Conservation (phyloP, 352 stramenopile species). For the Halophytophthora batemanensis region DNA sequence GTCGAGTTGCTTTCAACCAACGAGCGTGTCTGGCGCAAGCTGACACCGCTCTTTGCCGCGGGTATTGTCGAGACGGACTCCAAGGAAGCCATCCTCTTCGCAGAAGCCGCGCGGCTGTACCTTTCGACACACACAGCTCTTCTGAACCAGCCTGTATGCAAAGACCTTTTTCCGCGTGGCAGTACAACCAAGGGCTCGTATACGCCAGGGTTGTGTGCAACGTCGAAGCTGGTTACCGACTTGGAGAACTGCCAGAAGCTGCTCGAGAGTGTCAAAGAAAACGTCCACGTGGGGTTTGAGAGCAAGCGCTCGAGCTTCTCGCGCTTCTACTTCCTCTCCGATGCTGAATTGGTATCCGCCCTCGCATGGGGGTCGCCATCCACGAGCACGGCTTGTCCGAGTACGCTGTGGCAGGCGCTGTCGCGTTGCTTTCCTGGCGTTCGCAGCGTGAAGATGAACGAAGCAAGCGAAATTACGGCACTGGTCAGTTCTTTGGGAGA, state of each 20-base stretch:
- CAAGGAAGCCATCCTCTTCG: constrained; percentile 43
- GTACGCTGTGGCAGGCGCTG: constrained; percentile 40
- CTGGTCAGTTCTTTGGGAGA: constrained; percentile 54
- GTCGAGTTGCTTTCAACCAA: constrained; percentile 36
- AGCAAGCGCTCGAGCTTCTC: constrained; percentile 49
- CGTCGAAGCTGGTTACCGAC: constrained; percentile 23
- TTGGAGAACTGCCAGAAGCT: constrained; percentile 37
- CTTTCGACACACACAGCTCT: constrained; percentile 24
- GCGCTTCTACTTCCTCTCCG: constrained; percentile 68
- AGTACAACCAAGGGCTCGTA: not conserved
- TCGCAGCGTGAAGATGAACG: constrained; percentile 40
- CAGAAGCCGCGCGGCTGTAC: constrained; percentile 39
- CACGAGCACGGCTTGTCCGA: constrained; percentile 12
- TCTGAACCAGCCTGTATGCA: constrained; percentile 28
- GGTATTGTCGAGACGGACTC: constrained; percentile 43
- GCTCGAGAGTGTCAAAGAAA: constrained; percentile 42
- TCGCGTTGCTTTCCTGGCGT: constrained; percentile 63
- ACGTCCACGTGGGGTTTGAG: constrained; percentile 47
- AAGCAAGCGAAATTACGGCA: constrained; percentile 47
- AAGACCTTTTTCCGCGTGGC: constrained; percentile 24
- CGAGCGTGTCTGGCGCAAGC: constrained; percentile 45
- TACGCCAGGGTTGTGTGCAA: not conserved
- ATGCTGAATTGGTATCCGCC: constrained; percentile 48
- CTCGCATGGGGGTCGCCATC: constrained; percentile 25
- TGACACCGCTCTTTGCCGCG: constrained; percentile 50